phyloP scores from a whole-genome alignment of 1,284 basidiomycete genomes.

The Mrakiaceae sp. region DNA sequence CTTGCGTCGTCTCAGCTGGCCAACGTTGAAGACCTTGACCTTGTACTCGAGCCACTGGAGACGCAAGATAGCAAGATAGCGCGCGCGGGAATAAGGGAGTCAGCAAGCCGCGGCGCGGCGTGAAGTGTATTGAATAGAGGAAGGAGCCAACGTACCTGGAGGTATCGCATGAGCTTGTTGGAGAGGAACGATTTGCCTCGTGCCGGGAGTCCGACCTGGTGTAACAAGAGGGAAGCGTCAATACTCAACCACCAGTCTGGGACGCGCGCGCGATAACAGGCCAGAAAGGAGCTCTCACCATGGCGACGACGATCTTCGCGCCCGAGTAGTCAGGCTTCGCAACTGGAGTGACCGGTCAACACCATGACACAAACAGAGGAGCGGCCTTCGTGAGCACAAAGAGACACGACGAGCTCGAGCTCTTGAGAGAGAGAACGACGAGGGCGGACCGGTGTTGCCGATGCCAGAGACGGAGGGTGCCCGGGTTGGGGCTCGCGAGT shows the following conservation, averaged over 20 bases:
- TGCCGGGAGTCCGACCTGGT: conserved; percentile 64
- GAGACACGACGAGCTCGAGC: no score
- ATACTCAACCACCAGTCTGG: not conserved
- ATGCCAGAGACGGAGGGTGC: conserved; percentile 37
- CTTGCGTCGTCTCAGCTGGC: conserved; percentile 80
- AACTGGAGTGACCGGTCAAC: conserved; percentile 40
- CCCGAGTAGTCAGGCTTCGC: conserved; percentile 96
- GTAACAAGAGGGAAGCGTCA: not conserved
- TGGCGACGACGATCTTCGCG: conserved; percentile 95
- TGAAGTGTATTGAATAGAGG: no score
- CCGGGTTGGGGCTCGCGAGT: conserved; percentile 28
- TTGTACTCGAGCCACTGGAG: conserved; percentile 94
- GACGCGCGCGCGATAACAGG: not conserved
- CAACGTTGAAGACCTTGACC: conserved; percentile 98
- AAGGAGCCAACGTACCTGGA: conserved; percentile 43
- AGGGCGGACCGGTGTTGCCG: conserved; percentile 31
- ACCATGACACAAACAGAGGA: not conserved
- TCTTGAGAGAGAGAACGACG: not conserved
- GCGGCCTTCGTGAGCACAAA: no score
- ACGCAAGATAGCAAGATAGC: not conserved
- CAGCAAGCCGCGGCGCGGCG: not conserved
- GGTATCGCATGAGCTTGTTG: conserved; percentile 71
- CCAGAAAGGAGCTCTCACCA: conserved; percentile 46
- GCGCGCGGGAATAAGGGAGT: not conserved
- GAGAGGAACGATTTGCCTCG: conserved; percentile 74